These are phyloP conservation scores for Boletus semigastroideus DNA, from an alignment of 1,284 basidiomycete species.

Conservation along the genomic window DNA sequence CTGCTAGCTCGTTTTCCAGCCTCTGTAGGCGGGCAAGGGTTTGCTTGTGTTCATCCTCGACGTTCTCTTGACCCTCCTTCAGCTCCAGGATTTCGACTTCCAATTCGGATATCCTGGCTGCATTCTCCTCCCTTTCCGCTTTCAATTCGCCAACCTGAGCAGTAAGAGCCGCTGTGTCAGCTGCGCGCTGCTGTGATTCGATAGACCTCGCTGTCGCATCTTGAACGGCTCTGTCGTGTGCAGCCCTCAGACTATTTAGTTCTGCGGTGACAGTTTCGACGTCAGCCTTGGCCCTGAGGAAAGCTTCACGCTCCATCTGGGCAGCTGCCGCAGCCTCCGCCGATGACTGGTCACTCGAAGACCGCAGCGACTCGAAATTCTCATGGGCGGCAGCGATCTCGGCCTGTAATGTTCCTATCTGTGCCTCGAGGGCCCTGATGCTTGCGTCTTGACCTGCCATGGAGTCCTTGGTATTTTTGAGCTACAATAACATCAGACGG, in stretches of 20 bases:
- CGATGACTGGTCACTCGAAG: constrained; percentile 44
- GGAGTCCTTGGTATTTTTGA: constrained; percentile 47
- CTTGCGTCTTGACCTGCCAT: constrained; percentile 43
- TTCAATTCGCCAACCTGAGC: constrained; percentile 57
- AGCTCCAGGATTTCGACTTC: constrained; percentile 79
- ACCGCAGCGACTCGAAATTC: constrained; percentile 51
- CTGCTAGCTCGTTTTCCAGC: constrained; percentile 52
- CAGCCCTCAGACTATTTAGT: constrained; percentile 47
- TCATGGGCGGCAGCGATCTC: constrained; percentile 53
- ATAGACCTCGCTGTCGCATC: constrained; percentile 46
- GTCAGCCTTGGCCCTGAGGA: constrained; percentile 63
- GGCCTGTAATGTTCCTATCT: constrained; percentile 49
- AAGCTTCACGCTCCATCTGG: constrained; percentile 59
- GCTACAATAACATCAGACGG: constrained; percentile 39
- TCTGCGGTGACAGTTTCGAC: constrained; percentile 58
- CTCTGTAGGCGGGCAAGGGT: constrained; percentile 47
- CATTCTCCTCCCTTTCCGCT: constrained; percentile 71
- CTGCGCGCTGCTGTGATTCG: constrained; percentile 45
- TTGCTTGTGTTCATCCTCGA: constrained; percentile 56
- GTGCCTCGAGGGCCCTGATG: constrained; percentile 49
- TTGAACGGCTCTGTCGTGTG: constrained; percentile 48
- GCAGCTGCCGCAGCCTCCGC: constrained; percentile 49
- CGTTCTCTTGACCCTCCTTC: constrained; percentile 66
- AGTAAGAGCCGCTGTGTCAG: constrained; percentile 46
- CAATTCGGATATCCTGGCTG: constrained; percentile 73